These are phyloP conservation scores for Acidiella bohemica DNA, from an alignment of 495 filamentous ascomycete genomes.

Conservation along the genomic window DNA sequence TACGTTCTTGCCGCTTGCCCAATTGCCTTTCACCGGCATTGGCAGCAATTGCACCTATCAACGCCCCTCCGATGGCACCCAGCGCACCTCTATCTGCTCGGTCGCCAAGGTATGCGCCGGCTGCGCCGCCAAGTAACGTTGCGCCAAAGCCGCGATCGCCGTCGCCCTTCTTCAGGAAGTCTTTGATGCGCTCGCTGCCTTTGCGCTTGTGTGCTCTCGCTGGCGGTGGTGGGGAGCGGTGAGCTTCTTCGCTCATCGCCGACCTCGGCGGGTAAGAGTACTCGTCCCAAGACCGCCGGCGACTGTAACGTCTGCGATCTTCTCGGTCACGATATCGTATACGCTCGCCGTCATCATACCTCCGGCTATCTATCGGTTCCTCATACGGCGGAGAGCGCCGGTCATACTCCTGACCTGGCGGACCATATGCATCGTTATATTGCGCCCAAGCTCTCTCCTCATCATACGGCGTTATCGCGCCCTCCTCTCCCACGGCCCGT, in stretches of 20 bases:
- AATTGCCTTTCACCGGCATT: slow-evolving; percentile 5
- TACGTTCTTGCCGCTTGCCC: slow-evolving; percentile 5
- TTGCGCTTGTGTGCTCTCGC: no score
- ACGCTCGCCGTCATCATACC: slow-evolving; percentile 2
- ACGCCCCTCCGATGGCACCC: slow-evolving; percentile 7
- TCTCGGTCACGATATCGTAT: slow-evolving; percentile 4
- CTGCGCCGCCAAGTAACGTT: slow-evolving; percentile 10
- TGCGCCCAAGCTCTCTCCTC: slow-evolving; percentile 12
- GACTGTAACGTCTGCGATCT: background rate
- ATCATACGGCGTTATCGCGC: slow-evolving; percentile 6
- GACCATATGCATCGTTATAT: slow-evolving; percentile 11
- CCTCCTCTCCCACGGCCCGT: background rate
- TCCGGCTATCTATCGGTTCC: background rate
- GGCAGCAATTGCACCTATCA: slow-evolving; percentile 8
- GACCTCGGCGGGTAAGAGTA: slow-evolving; percentile 1
- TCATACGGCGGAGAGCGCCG: background rate
- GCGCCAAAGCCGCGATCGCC: slow-evolving; percentile 10
- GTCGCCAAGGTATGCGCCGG: slow-evolving; percentile 10
- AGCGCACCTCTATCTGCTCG: slow-evolving; percentile 7
- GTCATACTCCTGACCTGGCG: background rate
- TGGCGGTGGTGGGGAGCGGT: no score
- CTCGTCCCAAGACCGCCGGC: background rate
- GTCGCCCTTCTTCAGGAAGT: slow-evolving; percentile 4
- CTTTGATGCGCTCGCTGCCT: background rate
- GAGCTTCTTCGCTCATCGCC: background rate